Evolutionary conservation across 2,329 filamentous ascomycete species (phyloP).

Genomic region (Chalara sp.): DNA sequence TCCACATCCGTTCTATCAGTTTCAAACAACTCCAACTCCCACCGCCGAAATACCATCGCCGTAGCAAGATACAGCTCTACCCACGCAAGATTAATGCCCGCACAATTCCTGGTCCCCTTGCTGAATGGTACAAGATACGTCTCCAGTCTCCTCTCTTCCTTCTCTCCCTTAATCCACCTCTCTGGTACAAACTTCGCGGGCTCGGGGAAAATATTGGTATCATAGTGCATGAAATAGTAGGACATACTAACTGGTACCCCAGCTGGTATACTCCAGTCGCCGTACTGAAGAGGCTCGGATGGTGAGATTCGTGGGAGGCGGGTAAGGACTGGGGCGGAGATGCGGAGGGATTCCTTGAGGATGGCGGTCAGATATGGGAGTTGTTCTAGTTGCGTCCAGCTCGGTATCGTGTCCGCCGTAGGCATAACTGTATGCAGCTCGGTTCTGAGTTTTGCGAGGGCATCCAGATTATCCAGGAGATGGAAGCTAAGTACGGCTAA

Average conservation of each 20-base stretch:
- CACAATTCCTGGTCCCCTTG: neutral
- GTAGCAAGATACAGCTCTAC: too few relatives aligned
- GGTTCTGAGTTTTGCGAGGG: neutral
- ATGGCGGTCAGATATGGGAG: neutral
- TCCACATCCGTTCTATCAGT: too few relatives aligned
- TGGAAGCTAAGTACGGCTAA: neutral
- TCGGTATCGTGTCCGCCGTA: neutral
- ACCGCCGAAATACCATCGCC: too few relatives aligned
- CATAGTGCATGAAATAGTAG: neutral
- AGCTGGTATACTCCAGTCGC: neutral
- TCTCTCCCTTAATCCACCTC: neutral
- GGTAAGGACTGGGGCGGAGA: neutral
- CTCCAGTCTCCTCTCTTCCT: neutral
- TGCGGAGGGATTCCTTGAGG: neutral
- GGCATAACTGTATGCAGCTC: neutral
- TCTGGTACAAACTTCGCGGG: neutral
- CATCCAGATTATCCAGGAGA: neutral
- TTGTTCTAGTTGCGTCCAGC: neutral
- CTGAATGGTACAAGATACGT: neutral
- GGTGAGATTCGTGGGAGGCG: neutral
- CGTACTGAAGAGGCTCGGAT: neutral
- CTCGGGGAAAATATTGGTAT: neutral
- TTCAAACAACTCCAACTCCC: too few relatives aligned
- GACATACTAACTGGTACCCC: neutral
- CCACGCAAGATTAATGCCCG: neutral